Conservation (phyloP, 352 stramenopile genomes). For the Phytophthora fragariae region DNA sequence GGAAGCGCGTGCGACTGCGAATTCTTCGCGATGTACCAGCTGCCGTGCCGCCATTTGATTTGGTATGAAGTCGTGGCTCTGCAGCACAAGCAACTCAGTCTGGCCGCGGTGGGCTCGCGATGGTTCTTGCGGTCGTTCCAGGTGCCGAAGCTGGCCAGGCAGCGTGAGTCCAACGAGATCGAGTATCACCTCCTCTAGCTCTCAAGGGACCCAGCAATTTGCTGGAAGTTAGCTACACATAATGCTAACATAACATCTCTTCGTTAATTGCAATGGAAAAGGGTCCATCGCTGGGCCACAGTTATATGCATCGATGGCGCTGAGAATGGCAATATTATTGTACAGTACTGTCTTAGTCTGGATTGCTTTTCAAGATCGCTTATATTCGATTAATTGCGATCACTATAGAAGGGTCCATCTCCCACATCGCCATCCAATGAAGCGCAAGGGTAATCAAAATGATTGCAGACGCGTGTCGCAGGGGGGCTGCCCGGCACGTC, state of each 20-base stretch:
- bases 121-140: slow-evolving; percentile 83
- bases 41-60: slow-evolving; percentile 78
- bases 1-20: slow-evolving; percentile 71
- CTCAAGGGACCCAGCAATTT: neutral
- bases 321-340: no score
- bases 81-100: slow-evolving; percentile 69
- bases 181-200: slow-evolving; percentile 71
- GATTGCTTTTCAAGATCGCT: neutral
- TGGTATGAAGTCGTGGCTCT: slow-evolving; percentile 76
- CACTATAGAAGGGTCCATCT: slow-evolving; percentile 6
- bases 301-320: no score
- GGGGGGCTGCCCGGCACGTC: slow-evolving; percentile 7
- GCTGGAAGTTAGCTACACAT: neutral
- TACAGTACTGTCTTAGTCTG: no score
- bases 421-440: neutral
- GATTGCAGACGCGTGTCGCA: slow-evolving; percentile 14
- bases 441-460: slow-evolving; percentile 19
- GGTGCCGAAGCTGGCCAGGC: slow-evolving; percentile 57
- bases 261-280: no score
- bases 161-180: slow-evolving; percentile 80
- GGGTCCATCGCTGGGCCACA: no score
- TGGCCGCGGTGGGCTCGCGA: slow-evolving; percentile 61
- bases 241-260: no score
- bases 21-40: slow-evolving; percentile 70
- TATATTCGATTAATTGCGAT: slow-evolving; percentile 8